Percentiles rank a stretch among this genome's conserved stretches.
These are phyloP conservation scores for Penicillium olsonii DNA, from an alignment of 2,329 filamentous ascomycete species.

Conservation along the genomic window DNA sequence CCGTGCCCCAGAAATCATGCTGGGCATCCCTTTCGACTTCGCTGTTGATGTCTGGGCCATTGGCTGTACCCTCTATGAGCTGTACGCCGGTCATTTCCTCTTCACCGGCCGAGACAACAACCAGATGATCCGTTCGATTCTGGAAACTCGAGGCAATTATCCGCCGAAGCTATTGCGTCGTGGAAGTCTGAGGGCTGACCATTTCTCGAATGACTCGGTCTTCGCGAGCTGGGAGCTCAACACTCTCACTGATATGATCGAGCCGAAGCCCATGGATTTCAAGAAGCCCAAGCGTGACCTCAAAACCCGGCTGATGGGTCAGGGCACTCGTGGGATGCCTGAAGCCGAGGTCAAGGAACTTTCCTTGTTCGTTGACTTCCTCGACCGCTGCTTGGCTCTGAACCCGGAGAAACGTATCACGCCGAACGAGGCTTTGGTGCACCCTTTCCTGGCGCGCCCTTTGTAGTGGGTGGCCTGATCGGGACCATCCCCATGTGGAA, in stretches of 20 bases:
- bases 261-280: conserved; percentile 47
- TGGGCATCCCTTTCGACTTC: conserved; percentile 95
- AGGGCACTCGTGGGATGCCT: conserved; percentile 71
- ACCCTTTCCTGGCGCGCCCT: conserved; percentile 74
- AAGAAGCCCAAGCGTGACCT: conserved; percentile 78
- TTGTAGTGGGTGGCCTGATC: conserved; percentile 5
- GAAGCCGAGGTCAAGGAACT: conserved; percentile 76
- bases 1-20: conserved; percentile 91
- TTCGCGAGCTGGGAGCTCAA: conserved; percentile 85
- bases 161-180: conserved; percentile 85
- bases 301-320: conserved; percentile 72
- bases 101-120: conserved; percentile 97
- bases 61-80: conserved; percentile 92
- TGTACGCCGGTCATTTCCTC: conserved; percentile 96
- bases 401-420: conserved; percentile 93
- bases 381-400: conserved; percentile 83
- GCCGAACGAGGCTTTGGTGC: conserved; percentile 79
- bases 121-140: conserved; percentile 94
- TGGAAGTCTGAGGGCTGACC: conserved; percentile 71
- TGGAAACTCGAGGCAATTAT: conserved; percentile 92
- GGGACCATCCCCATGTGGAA: background rate
- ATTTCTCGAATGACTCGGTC: conserved; percentile 83
- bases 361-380: conserved; percentile 78
- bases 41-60: conserved; percentile 97
- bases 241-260: conserved; percentile 79